phyloP scores from a whole-genome alignment of 2,329 filamentous ascomycete genomes.

The Diaporthe nobilis region DNA sequence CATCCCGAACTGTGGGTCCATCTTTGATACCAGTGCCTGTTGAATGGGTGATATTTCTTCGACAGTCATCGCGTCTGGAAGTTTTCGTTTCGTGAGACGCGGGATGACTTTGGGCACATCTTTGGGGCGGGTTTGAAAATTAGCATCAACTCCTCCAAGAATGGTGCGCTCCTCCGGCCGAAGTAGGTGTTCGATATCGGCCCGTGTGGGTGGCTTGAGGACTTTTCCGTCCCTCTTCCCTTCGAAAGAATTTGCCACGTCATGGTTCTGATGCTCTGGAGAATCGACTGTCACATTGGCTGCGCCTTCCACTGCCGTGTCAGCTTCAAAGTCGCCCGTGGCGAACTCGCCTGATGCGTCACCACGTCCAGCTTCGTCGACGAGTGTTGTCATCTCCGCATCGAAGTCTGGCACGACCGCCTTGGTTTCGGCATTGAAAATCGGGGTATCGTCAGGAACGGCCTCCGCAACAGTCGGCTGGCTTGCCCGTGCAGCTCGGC shows the following conservation, averaged over 20 bases:
- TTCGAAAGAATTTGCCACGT: neutral
- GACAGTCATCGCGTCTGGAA: neutral
- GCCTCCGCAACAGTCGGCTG: neutral
- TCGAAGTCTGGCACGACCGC: neutral
- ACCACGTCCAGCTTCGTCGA: neutral
- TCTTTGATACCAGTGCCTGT: neutral
- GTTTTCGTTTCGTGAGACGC: neutral
- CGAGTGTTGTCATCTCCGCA: neutral
- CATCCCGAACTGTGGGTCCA: no score
- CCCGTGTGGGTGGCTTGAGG: neutral
- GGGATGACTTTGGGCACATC: no score
- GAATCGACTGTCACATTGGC: neutral
- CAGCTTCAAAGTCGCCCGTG: neutral
- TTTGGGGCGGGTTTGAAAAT: neutral
- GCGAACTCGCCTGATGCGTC: neutral
- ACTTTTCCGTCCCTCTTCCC: neutral
- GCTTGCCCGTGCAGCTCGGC: neutral
- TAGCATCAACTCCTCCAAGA: neutral
- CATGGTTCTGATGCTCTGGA: no score
- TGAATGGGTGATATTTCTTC: neutral
- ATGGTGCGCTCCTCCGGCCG: neutral
- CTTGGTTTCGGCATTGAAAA: neutral
- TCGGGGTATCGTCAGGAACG: neutral
- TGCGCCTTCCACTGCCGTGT: neutral
- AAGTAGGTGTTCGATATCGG: neutral